Evolutionary conservation across 129 eudicot genomes (phyloP).

Genomic region (Rutidosis leptorrhynchoides): DNA sequence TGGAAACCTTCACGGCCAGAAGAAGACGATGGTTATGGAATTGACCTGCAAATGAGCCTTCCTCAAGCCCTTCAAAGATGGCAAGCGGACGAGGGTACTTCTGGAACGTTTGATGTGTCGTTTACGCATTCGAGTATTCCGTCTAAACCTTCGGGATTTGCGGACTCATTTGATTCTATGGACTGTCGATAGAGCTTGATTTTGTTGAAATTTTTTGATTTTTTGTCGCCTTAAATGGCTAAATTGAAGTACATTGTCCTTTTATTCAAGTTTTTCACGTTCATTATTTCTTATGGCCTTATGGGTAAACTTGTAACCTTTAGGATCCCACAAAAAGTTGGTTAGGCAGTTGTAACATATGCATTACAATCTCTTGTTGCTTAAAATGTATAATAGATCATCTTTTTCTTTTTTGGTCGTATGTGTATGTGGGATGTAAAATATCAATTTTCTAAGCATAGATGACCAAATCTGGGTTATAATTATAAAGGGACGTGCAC

Average conservation of each 20-base stretch:
- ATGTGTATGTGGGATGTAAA: not conserved
- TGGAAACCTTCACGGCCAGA: slow-evolving; percentile 55
- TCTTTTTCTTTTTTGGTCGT: not conserved
- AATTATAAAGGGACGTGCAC: not conserved
- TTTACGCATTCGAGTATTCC: slow-evolving; percentile 67
- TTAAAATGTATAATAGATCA: slow-evolving; percentile 30
- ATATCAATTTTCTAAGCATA: not conserved
- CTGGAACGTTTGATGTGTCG: slow-evolving; percentile 61
- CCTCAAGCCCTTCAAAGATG: slow-evolving; percentile 88
- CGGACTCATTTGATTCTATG: slow-evolving; percentile 65
- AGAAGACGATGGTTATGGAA: slow-evolving; percentile 67
- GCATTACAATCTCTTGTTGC: slow-evolving; percentile 4
- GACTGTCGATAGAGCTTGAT: slow-evolving; percentile 56
- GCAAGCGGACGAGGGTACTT: slow-evolving; percentile 94
- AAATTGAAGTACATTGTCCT: slow-evolving; percentile 20
- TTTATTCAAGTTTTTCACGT: slow-evolving; percentile 19
- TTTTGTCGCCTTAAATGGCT: slow-evolving; percentile 15
- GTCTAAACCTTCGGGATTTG: slow-evolving; percentile 74
- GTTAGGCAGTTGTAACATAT: slow-evolving; percentile 27
- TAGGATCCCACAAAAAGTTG: slow-evolving; percentile 1
- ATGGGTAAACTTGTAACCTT: slow-evolving; percentile 20
- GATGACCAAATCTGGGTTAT: slow-evolving; percentile 4
- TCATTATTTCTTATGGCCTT: slow-evolving; percentile 17
- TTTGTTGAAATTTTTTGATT: slow-evolving; percentile 36
- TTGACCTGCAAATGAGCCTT: slow-evolving; percentile 77